phyloP scores from a whole-genome alignment of 805 yeast species.

The Osmozyma mogii region DNA sequence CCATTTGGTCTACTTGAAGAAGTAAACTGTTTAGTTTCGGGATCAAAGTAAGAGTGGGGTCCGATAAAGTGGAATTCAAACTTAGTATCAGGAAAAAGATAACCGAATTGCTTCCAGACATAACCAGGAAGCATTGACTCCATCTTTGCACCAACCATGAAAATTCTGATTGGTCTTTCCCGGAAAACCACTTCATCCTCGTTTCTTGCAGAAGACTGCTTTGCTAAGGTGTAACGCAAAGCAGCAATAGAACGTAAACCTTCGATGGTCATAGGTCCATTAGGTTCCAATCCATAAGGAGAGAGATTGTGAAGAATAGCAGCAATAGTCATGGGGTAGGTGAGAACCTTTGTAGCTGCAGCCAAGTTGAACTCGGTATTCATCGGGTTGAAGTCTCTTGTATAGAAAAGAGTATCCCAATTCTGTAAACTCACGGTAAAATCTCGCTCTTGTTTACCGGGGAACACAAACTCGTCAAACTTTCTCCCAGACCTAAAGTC shows the following conservation, averaged over 20 bases:
- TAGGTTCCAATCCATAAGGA: constrained; percentile 74
- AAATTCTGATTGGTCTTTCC: constrained; percentile 84
- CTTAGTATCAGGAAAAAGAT: constrained; percentile 71
- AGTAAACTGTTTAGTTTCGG: constrained; percentile 52
- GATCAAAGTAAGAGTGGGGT: constrained; percentile 81
- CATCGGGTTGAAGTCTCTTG: constrained; percentile 91
- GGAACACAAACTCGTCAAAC: constrained; percentile 94
- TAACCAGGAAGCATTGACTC: constrained; percentile 91
- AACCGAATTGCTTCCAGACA: constrained; percentile 91
- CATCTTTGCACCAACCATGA: constrained; percentile 84
- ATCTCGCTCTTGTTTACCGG: constrained; percentile 69
- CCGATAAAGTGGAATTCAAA: constrained; percentile 91
- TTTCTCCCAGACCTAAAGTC: constrained; percentile 90
- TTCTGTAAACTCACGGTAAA: constrained; percentile 65
- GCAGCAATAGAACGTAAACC: constrained; percentile 94
- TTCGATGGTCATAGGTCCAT: constrained; percentile 83
- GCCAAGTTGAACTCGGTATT: constrained; percentile 95
- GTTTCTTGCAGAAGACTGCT: constrained; percentile 40
- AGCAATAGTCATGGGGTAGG: constrained; percentile 88
- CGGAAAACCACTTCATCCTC: constrained; percentile 49
- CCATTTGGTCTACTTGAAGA: constrained; percentile 41
- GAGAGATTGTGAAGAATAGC: constrained; percentile 76
- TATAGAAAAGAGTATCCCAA: constrained; percentile 93
- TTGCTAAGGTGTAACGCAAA: constrained; percentile 80
- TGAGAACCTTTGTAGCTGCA: constrained; percentile 87